Percentiles rank a stretch among this genome's conserved stretches.
Evolutionary conservation across 176 grass and related monocot species (phyloP).

Genomic region (Secale cereale): DNA sequence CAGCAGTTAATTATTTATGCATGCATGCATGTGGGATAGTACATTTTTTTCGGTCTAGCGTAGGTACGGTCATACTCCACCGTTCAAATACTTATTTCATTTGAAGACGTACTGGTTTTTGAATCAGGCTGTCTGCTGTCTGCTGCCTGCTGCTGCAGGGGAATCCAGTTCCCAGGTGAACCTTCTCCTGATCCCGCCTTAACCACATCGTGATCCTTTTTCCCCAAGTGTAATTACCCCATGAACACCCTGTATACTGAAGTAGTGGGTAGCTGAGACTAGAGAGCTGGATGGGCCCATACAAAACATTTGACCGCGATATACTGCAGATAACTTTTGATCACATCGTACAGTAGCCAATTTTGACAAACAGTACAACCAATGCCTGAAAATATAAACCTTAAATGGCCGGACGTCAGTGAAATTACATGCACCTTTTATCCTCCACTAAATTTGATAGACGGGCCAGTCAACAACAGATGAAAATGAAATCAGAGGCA

Average conservation of each 20-base stretch:
- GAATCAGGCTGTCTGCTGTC: too few relatives aligned
- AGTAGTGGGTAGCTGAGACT: not conserved
- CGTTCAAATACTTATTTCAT: too few relatives aligned
- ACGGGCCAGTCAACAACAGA: not conserved
- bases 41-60: too few relatives aligned
- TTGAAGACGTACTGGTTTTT: too few relatives aligned
- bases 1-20: not conserved
- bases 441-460: constrained; percentile 1
- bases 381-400: too few relatives aligned
- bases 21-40: constrained; percentile 1
- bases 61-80: too few relatives aligned
- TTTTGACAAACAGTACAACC: too few relatives aligned
- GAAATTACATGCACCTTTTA: not conserved
- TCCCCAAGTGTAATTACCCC: not conserved
- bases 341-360: too few relatives aligned
- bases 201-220: not conserved
- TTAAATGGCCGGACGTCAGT: too few relatives aligned
- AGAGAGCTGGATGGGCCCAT: not conserved
- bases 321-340: too few relatives aligned
- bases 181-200: not conserved
- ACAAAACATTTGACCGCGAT: too few relatives aligned
- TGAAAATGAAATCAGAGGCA: not conserved
- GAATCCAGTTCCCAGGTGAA: not conserved
- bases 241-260: not conserved
- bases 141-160: too few relatives aligned